Evolutionary conservation across 192 early-diverging fungal species (phyloP).

Genomic region (Entomortierella beljakovae): DNA sequence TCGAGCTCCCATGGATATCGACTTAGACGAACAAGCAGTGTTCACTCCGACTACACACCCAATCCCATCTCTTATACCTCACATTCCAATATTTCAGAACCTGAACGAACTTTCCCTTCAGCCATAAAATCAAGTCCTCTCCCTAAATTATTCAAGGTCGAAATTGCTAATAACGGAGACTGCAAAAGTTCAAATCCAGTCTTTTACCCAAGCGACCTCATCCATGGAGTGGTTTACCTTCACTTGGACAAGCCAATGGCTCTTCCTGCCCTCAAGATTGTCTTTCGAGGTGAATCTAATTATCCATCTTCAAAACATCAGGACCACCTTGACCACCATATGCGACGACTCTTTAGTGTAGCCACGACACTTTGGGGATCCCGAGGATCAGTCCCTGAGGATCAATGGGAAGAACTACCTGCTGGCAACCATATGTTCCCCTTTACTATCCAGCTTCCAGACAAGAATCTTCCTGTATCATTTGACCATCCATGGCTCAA

Average conservation of each 20-base stretch:
- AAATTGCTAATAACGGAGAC: conserved; percentile 49
- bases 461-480: conserved; percentile 52
- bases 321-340: conserved; percentile 51
- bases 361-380: conserved; percentile 55
- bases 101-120: conserved; percentile 1
- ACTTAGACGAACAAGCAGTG: conserved; percentile 14
- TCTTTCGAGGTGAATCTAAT: conserved; percentile 51
- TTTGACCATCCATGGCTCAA: conserved; percentile 58
- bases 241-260: conserved; percentile 52
- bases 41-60: conserved; percentile 3
- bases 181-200: conserved; percentile 43
- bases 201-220: conserved; percentile 50
- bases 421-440: conserved; percentile 53
- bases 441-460: conserved; percentile 50
- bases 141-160: conserved; percentile 50
- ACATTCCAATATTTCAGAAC: neutral
- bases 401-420: conserved; percentile 46
- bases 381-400: conserved; percentile 33
- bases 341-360: conserved; percentile 48
- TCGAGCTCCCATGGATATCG: neutral
- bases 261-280: conserved; percentile 51
- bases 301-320: conserved; percentile 52
- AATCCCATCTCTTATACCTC: neutral
- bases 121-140: conserved; percentile 38
- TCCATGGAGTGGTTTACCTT: conserved; percentile 53